Conservation (phyloP, 768 basidiomycete genomes). For the Bullera alba region DNA sequence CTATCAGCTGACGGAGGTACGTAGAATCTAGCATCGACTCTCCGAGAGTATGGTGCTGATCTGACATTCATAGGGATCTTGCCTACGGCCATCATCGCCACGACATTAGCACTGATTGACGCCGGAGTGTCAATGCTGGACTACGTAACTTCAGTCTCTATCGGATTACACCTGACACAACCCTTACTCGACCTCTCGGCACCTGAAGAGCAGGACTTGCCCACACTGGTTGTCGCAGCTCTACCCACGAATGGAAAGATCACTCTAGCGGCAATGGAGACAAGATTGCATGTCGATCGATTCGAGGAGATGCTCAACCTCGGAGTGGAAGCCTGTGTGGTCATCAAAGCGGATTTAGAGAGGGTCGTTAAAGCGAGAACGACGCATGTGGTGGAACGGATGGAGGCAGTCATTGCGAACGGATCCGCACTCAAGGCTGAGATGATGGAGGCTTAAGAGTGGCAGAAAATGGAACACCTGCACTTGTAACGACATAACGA, state of each 20-base stretch:
- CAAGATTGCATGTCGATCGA: constrained; percentile 81
- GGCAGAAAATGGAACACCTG: too few relatives aligned
- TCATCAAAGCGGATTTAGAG: constrained; percentile 60
- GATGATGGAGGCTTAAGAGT: too few relatives aligned
- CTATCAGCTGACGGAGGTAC: constrained; percentile 78
- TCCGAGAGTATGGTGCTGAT: background rate
- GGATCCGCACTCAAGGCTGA: background rate
- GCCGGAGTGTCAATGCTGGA: constrained; percentile 87
- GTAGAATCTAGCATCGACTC: too few relatives aligned
- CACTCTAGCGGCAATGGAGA: constrained; percentile 87
- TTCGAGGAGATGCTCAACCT: constrained; percentile 48
- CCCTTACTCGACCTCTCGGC: constrained; percentile 80
- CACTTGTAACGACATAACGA: too few relatives aligned
- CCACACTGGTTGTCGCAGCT: constrained; percentile 77
- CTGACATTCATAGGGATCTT: constrained; percentile 55
- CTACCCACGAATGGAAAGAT: constrained; percentile 81
- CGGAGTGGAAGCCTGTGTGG: background rate
- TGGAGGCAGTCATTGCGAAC: constrained; percentile 45
- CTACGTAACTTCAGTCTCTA: constrained; percentile 82
- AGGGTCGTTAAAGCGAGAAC: constrained; percentile 61
- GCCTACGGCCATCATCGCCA: constrained; percentile 86
- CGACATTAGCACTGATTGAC: constrained; percentile 79
- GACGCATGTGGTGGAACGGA: constrained; percentile 56
- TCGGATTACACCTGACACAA: constrained; percentile 65
- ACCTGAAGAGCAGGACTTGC: constrained; percentile 85